A percentile compares a stretch with the other conserved stretches of the same genome.
These are phyloP conservation scores for Aureobasidium subglaciale DNA, from an alignment of 2,329 filamentous ascomycete genomes.

Conservation along the genomic window DNA sequence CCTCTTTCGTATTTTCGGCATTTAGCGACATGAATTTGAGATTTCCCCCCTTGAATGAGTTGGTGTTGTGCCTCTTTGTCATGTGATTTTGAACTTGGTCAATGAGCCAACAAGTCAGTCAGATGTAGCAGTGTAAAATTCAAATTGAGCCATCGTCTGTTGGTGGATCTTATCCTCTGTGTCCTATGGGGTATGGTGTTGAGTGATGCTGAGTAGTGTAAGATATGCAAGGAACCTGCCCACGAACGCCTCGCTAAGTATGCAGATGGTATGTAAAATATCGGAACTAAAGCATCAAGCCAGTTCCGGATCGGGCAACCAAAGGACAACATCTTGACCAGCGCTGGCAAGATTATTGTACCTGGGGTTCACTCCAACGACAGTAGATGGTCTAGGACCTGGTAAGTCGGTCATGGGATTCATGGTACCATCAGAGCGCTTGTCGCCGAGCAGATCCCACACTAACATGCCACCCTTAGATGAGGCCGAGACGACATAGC, in stretches of 20 bases:
- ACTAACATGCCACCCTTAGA: slow-evolving; percentile 65
- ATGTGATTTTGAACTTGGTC: background rate
- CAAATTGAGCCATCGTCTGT: background rate
- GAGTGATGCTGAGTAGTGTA: background rate
- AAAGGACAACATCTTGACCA: slow-evolving; percentile 62
- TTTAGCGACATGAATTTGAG: background rate
- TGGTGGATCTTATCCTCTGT: background rate
- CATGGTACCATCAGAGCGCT: slow-evolving; percentile 52
- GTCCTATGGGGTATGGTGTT: background rate
- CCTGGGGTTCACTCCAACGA: slow-evolving; percentile 82
- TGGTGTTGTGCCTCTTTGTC: background rate
- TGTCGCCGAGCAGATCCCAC: slow-evolving; percentile 65
- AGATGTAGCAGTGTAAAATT: background rate
- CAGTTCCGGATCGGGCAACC: slow-evolving; percentile 40
- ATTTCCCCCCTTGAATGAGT: background rate
- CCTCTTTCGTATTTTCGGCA: background rate
- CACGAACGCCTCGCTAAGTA: slow-evolving; percentile 14
- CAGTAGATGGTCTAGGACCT: slow-evolving; percentile 58
- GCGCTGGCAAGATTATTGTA: slow-evolving; percentile 89
- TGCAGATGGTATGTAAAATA: background rate
- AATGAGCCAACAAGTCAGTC: background rate
- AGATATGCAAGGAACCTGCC: background rate
- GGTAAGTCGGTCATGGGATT: slow-evolving; percentile 59
- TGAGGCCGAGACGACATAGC: slow-evolving; percentile 78
- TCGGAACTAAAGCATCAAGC: slow-evolving; percentile 8